These are phyloP conservation scores for Trichoderma simmonsii DNA, from an alignment of 2,329 filamentous ascomycete genomes.

Conservation along the genomic window DNA sequence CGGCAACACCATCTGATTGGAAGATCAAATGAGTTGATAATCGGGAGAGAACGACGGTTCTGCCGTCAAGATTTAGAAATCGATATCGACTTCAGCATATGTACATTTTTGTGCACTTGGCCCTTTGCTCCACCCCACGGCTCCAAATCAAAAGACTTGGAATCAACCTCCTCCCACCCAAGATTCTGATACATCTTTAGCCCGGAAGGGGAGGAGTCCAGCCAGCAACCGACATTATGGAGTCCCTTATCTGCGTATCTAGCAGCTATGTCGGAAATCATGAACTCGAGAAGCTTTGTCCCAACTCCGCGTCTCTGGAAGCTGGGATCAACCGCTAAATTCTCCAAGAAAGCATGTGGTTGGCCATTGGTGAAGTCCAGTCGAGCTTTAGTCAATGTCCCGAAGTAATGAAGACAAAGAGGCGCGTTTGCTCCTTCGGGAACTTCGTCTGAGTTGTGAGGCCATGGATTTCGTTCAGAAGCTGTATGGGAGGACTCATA, in stretches of 20 bases:
- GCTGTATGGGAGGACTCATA: background rate
- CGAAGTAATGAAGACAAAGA: background rate
- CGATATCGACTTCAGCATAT: background rate
- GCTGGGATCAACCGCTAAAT: background rate
- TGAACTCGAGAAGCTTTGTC: background rate
- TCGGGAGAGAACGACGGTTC: background rate
- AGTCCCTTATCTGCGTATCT: background rate
- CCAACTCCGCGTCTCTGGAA: background rate
- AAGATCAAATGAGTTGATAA: background rate
- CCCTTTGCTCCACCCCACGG: background rate
- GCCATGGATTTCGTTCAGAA: background rate
- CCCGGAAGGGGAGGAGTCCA: background rate
- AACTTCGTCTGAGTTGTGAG: background rate
- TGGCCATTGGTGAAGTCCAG: background rate
- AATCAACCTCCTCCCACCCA: background rate
- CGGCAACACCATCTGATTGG: too few species aligned
- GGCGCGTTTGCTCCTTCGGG: background rate
- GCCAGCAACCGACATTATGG: background rate
- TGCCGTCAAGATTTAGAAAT: background rate
- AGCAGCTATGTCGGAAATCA: background rate
- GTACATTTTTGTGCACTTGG: background rate
- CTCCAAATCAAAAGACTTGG: background rate
- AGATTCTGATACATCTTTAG: background rate
- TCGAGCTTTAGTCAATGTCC: background rate
- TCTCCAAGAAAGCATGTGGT: background rate